phyloP scores from a whole-genome alignment of 768 basidiomycete species.

The Phallus indusiatus region DNA sequence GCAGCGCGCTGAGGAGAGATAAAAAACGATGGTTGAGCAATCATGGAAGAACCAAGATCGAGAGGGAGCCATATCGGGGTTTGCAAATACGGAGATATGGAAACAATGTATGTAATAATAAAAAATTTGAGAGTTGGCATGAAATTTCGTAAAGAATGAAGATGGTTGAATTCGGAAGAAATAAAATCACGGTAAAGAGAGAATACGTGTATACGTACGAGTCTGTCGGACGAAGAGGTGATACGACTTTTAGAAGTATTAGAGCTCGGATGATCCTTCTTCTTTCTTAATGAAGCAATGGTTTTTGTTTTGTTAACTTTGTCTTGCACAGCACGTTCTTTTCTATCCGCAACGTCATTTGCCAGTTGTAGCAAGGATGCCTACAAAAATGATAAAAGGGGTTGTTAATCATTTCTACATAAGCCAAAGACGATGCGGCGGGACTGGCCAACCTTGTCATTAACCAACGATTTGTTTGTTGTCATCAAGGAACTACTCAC shows the following conservation, averaged over 20 bases:
- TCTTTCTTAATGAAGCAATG: neutral
- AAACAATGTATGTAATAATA: neutral
- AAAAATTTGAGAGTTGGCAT: neutral
- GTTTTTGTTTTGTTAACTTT: constrained; percentile 7
- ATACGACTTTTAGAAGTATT: neutral
- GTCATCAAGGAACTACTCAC: neutral
- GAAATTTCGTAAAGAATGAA: neutral
- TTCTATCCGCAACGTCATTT: neutral
- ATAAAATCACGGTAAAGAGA: too few species aligned
- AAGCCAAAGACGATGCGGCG: neutral
- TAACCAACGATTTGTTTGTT: constrained; percentile 2
- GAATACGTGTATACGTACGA: constrained; percentile 2
- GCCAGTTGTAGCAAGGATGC: neutral
- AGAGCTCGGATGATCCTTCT: neutral
- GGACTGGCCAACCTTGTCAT: constrained; percentile 4
- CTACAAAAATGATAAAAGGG: neutral
- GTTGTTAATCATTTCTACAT: neutral
- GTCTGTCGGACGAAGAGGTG: neutral
- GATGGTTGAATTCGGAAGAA: too few species aligned
- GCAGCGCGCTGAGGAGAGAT: constrained; percentile 1
- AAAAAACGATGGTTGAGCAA: neutral
- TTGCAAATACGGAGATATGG: neutral
- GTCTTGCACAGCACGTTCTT: neutral
- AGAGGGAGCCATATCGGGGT: neutral
- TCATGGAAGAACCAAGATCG: neutral